These are phyloP conservation scores for Saprolegnia diclina DNA, from an alignment of 352 stramenopile species.

Conservation along the genomic window DNA sequence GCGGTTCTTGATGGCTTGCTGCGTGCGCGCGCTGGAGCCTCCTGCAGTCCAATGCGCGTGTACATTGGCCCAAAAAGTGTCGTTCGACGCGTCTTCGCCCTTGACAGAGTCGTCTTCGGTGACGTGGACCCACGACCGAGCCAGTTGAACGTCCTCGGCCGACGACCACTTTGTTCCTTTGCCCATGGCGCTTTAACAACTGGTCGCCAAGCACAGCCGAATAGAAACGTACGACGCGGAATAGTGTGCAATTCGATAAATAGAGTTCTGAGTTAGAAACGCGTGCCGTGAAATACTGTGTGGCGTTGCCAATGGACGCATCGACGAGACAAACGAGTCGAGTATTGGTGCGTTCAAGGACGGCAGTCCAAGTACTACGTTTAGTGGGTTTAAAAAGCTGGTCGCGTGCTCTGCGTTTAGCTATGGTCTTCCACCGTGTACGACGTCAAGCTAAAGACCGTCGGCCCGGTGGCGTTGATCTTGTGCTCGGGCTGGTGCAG, in stretches of 20 bases:
- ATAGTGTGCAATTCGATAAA: too few species aligned
- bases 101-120: slow-evolving; percentile 10
- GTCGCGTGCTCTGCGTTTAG: background rate
- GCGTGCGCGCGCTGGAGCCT: background rate
- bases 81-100: background rate
- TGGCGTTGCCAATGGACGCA: too few species aligned
- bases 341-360: too few species aligned
- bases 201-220: background rate
- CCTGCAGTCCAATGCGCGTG: background rate
- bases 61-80: background rate
- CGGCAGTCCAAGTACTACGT: too few species aligned
- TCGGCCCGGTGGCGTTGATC: slow-evolving; percentile 16
- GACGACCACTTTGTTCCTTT: slow-evolving; percentile 11
- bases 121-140: slow-evolving; percentile 11
- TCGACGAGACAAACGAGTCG: too few species aligned
- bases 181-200: slow-evolving; percentile 12
- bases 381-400: too few species aligned
- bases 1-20: background rate
- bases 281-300: too few species aligned
- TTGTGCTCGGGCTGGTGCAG: slow-evolving; percentile 26
- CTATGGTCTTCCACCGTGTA: slow-evolving; percentile 8
- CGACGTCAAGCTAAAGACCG: slow-evolving; percentile 25
- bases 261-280: slow-evolving; percentile 5
- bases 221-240: background rate
- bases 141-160: slow-evolving; percentile 6